phyloP scores from a whole-genome alignment of 192 early-diverging fungal species.

The Gonapodya sp. region DNA sequence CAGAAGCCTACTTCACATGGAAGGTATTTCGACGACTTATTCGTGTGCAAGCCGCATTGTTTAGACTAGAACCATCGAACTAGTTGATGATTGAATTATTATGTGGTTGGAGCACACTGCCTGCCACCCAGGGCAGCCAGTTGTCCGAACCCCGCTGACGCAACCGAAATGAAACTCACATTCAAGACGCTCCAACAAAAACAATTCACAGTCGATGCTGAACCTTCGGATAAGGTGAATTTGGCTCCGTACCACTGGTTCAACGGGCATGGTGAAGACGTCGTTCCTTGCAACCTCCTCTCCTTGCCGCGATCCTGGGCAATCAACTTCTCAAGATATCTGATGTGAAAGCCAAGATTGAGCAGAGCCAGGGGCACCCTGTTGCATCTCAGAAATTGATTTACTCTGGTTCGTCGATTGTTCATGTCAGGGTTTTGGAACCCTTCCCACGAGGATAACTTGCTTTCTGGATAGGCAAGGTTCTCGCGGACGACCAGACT shows the following conservation, averaged over 20 bases:
- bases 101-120: no score
- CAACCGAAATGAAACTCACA: constrained; percentile 58
- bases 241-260: constrained; percentile 3
- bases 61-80: neutral
- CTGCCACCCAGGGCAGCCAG: no score
- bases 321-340: constrained; percentile 40
- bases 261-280: neutral
- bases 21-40: neutral
- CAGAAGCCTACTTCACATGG: neutral
- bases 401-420: constrained; percentile 52
- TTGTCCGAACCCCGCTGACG: neutral
- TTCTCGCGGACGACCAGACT: constrained; percentile 67
- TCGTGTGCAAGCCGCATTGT: neutral
- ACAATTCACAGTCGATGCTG: constrained; percentile 68
- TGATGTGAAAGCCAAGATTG: constrained; percentile 69
- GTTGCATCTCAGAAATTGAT: constrained; percentile 77
- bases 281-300: neutral
- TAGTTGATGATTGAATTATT: no score
- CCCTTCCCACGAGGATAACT: neutral
- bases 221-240: constrained; percentile 46
- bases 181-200: constrained; percentile 89
- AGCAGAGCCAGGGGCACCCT: constrained; percentile 56
- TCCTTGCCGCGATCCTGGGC: neutral
- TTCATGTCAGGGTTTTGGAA: neutral
- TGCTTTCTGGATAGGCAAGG: constrained; percentile 56